Evolutionary conservation across 2,329 filamentous ascomycete genomes (phyloP), one percentile per base, ranked within the genome.

Genomic region (Teratosphaeriaceae sp.): DNA sequence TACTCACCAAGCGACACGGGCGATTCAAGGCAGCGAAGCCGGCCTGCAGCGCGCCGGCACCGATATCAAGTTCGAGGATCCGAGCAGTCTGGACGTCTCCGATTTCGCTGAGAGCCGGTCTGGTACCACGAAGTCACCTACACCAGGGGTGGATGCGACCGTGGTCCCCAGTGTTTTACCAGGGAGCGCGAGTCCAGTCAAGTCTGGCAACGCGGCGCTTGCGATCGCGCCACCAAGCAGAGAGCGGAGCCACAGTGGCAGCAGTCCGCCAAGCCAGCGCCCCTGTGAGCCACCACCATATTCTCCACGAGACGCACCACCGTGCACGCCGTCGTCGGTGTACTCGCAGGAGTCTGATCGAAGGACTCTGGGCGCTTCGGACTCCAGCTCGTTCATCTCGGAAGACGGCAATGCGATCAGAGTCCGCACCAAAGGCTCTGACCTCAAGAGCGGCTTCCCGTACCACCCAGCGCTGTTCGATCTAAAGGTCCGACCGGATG

Each of bases 401-500:
- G 3, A 42, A 8, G 38, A 18, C 19, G 19, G n/a, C 15, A 13
- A 42, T 19, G 30, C 43, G 5, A 35, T 56, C 7, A 48, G 45
- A 9, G 44, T 56, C 4, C 33, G 46, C 13, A 54, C 54, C 15
- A 53, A 46, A 42, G 54, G 54, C 12, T 21, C 48, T 3, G 42
- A 46, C n/a, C 42, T 56, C 18, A 48, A 47, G 13, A 49, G 47
- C 4, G 52, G 54, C 2, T 56, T 55, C 21, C 37, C 52, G 1
- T 56, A 56, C 19, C 54, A 55, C 40, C 49, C 49, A 5, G 44
- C 47, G 9, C 44, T 56, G 7, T 55, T 50, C 35, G 54, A 56
- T 15, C 20, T 55, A n/a, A 45, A 45, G 7, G 48, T 56, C 11
- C 51, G 51, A 34, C 52, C 51, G 6, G 45, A 45, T 16, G 51